Evolutionary conservation across 2,329 filamentous ascomycete genomes (phyloP).

Genomic region (Botryotinia calthae): DNA sequence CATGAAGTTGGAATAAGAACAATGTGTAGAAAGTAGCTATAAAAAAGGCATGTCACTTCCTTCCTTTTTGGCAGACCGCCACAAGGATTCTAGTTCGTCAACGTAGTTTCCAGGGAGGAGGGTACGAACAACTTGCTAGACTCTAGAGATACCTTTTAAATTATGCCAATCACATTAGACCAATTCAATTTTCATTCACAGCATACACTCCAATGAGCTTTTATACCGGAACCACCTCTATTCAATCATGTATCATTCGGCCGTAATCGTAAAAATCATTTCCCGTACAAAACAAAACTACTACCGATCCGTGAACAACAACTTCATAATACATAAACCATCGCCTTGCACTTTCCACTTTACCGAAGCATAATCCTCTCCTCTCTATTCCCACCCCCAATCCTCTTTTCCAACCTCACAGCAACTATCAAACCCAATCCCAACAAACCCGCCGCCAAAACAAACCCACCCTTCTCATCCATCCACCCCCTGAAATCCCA

Average conservation of each 20-base stretch:
- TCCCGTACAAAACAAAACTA: neutral
- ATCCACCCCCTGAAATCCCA: neutral
- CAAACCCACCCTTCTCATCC: neutral
- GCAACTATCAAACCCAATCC: neutral
- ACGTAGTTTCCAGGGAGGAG: neutral
- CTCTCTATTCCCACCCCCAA: too few species aligned
- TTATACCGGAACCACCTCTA: neutral
- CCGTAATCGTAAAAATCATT: neutral
- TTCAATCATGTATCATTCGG: conserved; percentile 37
- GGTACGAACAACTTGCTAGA: too few species aligned
- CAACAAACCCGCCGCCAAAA: neutral
- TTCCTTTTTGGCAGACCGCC: neutral
- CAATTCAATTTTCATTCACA: neutral
- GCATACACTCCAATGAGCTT: too few species aligned
- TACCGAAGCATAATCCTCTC: neutral
- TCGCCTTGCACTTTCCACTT: neutral
- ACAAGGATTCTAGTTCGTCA: too few species aligned
- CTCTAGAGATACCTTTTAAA: neutral
- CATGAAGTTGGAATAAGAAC: too few species aligned
- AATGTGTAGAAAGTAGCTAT: too few species aligned
- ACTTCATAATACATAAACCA: neutral
- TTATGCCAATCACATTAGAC: neutral
- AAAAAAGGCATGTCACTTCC: neutral
- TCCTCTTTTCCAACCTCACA: neutral
- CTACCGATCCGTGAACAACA: neutral